A percentile compares a stretch with the other conserved stretches of the same genome.
Conservation (phyloP, 768 basidiomycete species). For the Kwoniella sp. region DNA sequence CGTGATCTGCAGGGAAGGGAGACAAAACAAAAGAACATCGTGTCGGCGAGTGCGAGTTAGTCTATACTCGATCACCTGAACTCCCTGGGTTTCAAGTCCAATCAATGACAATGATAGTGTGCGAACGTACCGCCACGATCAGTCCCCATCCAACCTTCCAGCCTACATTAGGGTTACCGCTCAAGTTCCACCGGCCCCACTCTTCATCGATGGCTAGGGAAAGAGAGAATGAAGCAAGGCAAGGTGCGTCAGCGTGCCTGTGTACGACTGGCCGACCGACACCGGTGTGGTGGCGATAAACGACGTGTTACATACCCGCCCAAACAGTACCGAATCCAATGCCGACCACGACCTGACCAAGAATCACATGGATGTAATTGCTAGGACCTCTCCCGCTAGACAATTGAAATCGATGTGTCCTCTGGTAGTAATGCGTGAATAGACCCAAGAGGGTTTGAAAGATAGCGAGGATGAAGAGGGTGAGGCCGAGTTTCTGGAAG, state of each 20-base stretch:
- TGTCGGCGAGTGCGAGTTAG: too few relatives aligned
- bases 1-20: constrained; percentile 15
- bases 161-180: constrained; percentile 51
- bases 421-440: constrained; percentile 22
- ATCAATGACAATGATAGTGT: neutral
- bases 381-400: constrained; percentile 54
- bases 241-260: too few relatives aligned
- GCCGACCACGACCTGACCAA: constrained; percentile 63
- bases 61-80: too few relatives aligned
- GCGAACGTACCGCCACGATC: constrained; percentile 32
- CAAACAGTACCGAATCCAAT: constrained; percentile 55
- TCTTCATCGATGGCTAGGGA: constrained; percentile 54
- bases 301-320: constrained; percentile 31
- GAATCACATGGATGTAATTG: constrained; percentile 65
- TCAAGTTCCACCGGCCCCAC: constrained; percentile 62
- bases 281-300: neutral
- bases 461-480: constrained; percentile 62
- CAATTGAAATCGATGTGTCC: constrained; percentile 13
- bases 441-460: constrained; percentile 55
- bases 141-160: constrained; percentile 46
- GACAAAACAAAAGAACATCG: too few relatives aligned
- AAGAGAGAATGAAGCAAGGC: neutral
- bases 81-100: neutral
- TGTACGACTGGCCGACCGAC: neutral
- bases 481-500: constrained; percentile 63